Base-by-base conservation (phyloP, 228 moss, liverwort and hornwort species). In the Sphagnum fallax region DNA sequence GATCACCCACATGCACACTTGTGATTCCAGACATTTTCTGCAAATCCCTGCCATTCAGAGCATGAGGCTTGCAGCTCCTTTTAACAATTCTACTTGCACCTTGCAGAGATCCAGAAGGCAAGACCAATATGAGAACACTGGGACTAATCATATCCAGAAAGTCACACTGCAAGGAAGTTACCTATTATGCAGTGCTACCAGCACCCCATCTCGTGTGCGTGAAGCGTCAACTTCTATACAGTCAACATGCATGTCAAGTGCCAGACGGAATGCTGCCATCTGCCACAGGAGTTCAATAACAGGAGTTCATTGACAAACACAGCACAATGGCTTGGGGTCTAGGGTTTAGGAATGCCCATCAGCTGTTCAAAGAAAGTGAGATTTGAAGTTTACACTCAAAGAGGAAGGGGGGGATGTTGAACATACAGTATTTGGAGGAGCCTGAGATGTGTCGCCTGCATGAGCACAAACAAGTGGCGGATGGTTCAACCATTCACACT, bases 211-310 rank as follows among this genome's bases (percentile, higher is more conserved):
- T 68, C 50, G 73, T 63, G 93, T 90, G 60, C 91, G 85, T 51
- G 97, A 93, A 53, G 87, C 91, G 83, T 98, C 97, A 53, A 98
- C 87, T 71, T 98, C 97, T 47, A 98, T 82, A 86, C 97, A 98
- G 60, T 91, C 88, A 47, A 93, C 93, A 63, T 88, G 87, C 67
- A 81, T 72, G 75, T 90, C 85, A 72, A 98, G 79, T 71, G 97
- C 97, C 61, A 87, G 81, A 72, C 80, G 89, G 72, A 85, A 98
- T 16, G 97, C 91, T 66, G 90, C 93, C 71, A 74, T 80, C 97
- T 97, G 88, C 73, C 50, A 61, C 12, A 61, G 65, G 63, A 0
- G 50, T 62, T 60, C 53, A 65, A 12, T 51, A 32, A 32, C 32
- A 32, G 32, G 2, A 32, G 32, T 32, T 32, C 0, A 32, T 47